Evolutionary conservation across 805 yeast genomes (phyloP), one percentile per base, ranked within the genome.

Genomic region (Danielozyma ontarioensis): DNA sequence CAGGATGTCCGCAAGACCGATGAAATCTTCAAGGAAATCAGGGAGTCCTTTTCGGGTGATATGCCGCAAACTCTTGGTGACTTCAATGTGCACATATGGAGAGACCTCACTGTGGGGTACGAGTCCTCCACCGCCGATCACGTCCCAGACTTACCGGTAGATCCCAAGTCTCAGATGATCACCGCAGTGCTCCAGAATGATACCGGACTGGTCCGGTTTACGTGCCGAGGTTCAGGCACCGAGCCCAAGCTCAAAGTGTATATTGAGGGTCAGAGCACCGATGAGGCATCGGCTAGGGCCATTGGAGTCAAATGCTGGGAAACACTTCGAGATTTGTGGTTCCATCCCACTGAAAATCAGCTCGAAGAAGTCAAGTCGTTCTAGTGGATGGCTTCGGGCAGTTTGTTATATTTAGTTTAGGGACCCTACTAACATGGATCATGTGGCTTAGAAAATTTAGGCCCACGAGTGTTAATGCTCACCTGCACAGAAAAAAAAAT

Each of bases 171-270:
- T 0, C 95, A 93, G 46, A 93, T 93, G 97, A 79, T 90, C 42
- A 88, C 96, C 0, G 80, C 72, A 1, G 56, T 58, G 16, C 59
- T 86, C 15, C 42, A 40, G 17, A 37, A 42, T 2, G 40, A 37
- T 2, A 29, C 39, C 4, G 16, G 25, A 3, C 32, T 21, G 24
- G 78, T 86, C 2, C 62, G 95, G 23, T 80, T 89, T 51, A 89
- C 97, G 0, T 78, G 85, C 31, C 71, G 98, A 33, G 97, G 97
- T 0, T 86, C 96, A 3, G 98, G 98, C 8, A 90, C 98, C 0
- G 98, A 90, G 55, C 97, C 97, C 2, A 90, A 90, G 54, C 65
- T 90, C 42, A 90, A 90, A 56, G 84, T 90, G 1, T 90, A 90
- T 59, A 80, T 90, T 22, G 98, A 90, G 52, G 93, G 94, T 0